Evolutionary conservation across 352 stramenopile genomes (phyloP).

Genomic region (Phytophthora boehmeriae): DNA sequence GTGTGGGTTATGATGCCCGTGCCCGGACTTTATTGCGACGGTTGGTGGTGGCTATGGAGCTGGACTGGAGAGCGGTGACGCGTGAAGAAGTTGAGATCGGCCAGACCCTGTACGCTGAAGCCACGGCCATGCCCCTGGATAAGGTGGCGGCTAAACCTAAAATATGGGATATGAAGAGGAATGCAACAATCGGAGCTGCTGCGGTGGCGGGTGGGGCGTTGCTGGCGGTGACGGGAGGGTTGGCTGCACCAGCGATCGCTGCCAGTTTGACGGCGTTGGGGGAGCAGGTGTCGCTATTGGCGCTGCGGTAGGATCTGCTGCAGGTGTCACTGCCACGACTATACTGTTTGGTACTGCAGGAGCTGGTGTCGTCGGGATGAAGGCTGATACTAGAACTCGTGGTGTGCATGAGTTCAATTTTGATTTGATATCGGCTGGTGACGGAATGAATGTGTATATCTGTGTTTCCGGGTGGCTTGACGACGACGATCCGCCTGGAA

Average conservation of each 20-base stretch:
- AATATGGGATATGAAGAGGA: slow-evolving; percentile 83
- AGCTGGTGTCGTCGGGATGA: slow-evolving; percentile 79
- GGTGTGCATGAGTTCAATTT: slow-evolving; percentile 85
- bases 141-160: slow-evolving; percentile 61
- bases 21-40: slow-evolving; percentile 58
- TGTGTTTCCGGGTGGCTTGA: slow-evolving; percentile 87
- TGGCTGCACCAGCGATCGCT: slow-evolving; percentile 68
- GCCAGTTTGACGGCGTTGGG: slow-evolving; percentile 63
- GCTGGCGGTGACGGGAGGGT: slow-evolving; percentile 72
- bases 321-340: slow-evolving; percentile 69
- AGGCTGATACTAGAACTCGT: slow-evolving; percentile 74
- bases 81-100: slow-evolving; percentile 73
- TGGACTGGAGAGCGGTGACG: slow-evolving; percentile 70
- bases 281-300: slow-evolving; percentile 69
- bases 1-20: slow-evolving; percentile 78
- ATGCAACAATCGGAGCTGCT: slow-evolving; percentile 69
- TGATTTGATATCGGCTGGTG: slow-evolving; percentile 76
- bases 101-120: slow-evolving; percentile 72
- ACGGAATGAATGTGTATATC: slow-evolving; percentile 91
- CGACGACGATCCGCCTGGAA: slow-evolving; percentile 59
- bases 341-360: slow-evolving; percentile 84
- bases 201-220: slow-evolving; percentile 75
- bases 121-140: slow-evolving; percentile 72
- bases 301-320: slow-evolving; percentile 54
- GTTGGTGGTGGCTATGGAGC: slow-evolving; percentile 51